Evolutionary conservation across 805 yeast genomes (phyloP), one percentile per base, ranked within the genome.

Genomic region (Barnettozyma populi): DNA sequence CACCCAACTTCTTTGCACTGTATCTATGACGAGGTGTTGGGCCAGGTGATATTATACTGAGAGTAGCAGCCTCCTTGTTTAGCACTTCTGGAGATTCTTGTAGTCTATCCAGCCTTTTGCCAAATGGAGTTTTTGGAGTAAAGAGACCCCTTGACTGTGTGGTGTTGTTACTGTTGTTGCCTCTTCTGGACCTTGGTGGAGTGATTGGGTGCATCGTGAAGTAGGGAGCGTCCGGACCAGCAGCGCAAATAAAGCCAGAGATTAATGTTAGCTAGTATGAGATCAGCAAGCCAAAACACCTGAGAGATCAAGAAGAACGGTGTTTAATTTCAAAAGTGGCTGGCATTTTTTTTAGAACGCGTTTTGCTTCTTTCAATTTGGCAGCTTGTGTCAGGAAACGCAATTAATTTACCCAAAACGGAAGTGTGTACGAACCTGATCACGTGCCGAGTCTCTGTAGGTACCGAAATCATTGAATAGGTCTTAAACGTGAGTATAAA

Each of bases 101-200:
- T 14, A 44, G 42, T 40, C 24, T 47, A 20, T 46, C 46, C 24
- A 47, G 35, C 16, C 43, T 51, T 24, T 55, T 58, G 14, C 52
- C 49, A 51, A 57, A 54, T 3, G 61, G 62, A 2, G 61, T 57
- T 24, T 51, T 50, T 10, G 61, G 61, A 4, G 63, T 56, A 32
- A 23, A 44, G 4, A 49, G 51, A 5, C 50, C 53, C 16, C 46
- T 39, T 13, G 52, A 19, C 40, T 52, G 56, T 9, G 50, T 11
- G 10, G 41, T 37, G 41, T 7, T 37, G 27, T 14, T 37, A 20
- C 14, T 35, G 37, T 27, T 39, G 14, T 29, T 24, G 11, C 45
- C 19, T 21, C 45, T 31, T 45, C 53, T 29, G 5, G 49, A 39
- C 7, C 56, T 57, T 13, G 61, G 61, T 14, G 61, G 62, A 0